Base-by-base conservation (phyloP, 2,329 filamentous ascomycete genomes). In the Talaromyces sp. region DNA sequence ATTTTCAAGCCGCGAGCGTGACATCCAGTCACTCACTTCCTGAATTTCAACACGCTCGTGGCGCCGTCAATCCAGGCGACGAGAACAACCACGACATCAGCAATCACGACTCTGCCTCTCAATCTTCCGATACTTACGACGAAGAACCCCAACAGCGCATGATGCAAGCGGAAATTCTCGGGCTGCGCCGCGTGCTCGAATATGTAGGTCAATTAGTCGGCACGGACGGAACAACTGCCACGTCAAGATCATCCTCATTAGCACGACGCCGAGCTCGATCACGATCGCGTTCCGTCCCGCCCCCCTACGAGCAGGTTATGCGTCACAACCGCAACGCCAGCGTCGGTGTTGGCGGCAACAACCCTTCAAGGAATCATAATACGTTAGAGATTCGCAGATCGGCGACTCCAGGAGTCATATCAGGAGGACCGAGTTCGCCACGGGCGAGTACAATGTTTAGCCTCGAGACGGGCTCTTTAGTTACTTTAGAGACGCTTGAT, bases 181-280 rank as follows among this genome's bases (percentile, higher is more conserved):
- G 82, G 57, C 74, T 87, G 22, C 76, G 83, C 37, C 76, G 80
- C 19, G 83, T 84, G 0, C 82, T 85, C 58, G 80, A 83, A 60
- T 81, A 85, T 31, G 84, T 87, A 1, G 79, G 80, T 48, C 77
- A 81, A 48, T 73, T 85, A 10, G 77, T 84, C 35, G 71, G 75
- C 33, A 79, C 79, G 14, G 75, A 77, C 62, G 75, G 76, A 6
- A 62, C 50, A 16, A 39, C 52, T 8, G 27, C 31, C 1, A 39
- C 33, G 24, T 57, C 54, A 10, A 41, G 9, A 59, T 33, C 56
- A 19, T 31, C 47, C 6, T 50, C 63, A 3, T 60, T 43, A n/a
- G 35, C 57, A 48, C 66, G 73, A 75, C 66, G 57, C 74, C 16
- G 63, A 65, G 35, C 19, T 48, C 37, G 66, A 60, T 64, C 63